Evolutionary conservation across 805 yeast species (phyloP).

Genomic region (Jamesozyma spencerorum): DNA sequence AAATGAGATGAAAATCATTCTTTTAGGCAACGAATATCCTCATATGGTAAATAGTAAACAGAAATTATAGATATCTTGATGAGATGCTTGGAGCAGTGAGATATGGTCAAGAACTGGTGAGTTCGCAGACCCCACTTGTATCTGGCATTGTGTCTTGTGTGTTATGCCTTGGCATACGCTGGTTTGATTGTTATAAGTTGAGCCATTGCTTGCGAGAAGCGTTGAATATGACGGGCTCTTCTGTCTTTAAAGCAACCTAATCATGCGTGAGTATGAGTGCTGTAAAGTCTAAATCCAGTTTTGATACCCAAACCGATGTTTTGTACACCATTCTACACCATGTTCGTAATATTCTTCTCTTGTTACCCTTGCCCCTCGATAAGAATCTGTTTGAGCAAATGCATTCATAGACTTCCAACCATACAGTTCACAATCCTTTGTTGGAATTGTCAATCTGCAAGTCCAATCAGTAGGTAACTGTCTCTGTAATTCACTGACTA

Average conservation of each 20-base stretch:
- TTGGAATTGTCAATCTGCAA: slow-evolving; percentile 36
- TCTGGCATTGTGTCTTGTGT: no score
- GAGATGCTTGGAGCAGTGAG: background rate
- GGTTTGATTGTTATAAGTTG: no score
- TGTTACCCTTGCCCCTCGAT: slow-evolving; percentile 50
- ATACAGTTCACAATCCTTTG: slow-evolving; percentile 33
- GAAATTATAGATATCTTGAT: background rate
- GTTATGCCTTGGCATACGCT: no score
- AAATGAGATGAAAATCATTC: no score
- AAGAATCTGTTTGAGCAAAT: slow-evolving; percentile 34
- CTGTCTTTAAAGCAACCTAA: no score
- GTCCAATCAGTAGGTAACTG: slow-evolving; percentile 67
- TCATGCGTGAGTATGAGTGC: no score
- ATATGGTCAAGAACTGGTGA: no score
- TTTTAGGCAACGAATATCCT: no score
- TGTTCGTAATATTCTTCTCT: slow-evolving; percentile 78
- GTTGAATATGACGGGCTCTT: no score
- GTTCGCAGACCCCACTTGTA: no score
- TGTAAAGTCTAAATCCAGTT: slow-evolving; percentile 25
- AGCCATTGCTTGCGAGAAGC: no score
- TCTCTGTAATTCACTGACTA: slow-evolving; percentile 51
- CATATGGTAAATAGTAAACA: background rate
- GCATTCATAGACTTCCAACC: slow-evolving; percentile 52
- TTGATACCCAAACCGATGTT: slow-evolving; percentile 36
- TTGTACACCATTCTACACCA: slow-evolving; percentile 47